Conservation (phyloP, 192 early-diverging fungal species). For the Haplosporangium gracile region DNA sequence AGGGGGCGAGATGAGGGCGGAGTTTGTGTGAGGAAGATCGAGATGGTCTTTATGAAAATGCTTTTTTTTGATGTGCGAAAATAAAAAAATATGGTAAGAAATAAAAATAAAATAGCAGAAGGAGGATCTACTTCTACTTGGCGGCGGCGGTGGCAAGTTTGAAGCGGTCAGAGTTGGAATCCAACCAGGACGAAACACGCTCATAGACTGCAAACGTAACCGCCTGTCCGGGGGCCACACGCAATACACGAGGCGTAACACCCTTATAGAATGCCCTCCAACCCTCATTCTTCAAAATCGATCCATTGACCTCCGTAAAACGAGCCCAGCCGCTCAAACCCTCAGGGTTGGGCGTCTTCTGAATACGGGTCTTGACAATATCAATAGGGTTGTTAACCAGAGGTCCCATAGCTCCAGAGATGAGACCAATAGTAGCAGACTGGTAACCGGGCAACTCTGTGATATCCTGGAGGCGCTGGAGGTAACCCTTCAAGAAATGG, state of each 20-base stretch:
- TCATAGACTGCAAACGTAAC: slow-evolving; percentile 97
- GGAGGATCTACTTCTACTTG: slow-evolving; percentile 16
- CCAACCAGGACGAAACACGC: slow-evolving; percentile 84
- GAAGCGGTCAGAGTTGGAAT: slow-evolving; percentile 52
- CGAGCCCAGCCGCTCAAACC: slow-evolving; percentile 81
- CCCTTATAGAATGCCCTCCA: slow-evolving; percentile 96
- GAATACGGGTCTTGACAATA: slow-evolving; percentile 99
- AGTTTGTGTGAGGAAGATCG: not conserved
- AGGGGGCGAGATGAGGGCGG: not conserved
- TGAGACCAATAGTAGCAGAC: slow-evolving; percentile 87
- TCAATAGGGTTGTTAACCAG: slow-evolving; percentile 98
- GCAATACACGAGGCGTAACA: slow-evolving; percentile 89
- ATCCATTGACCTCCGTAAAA: slow-evolving; percentile 79
- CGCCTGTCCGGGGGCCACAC: slow-evolving; percentile 97
- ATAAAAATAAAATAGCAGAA: not conserved
- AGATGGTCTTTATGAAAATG: not conserved
- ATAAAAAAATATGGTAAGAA: too few species aligned
- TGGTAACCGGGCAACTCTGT: slow-evolving; percentile 90
- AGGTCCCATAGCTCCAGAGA: slow-evolving; percentile 91
- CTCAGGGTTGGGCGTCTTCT: slow-evolving; percentile 82
- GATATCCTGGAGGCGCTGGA: slow-evolving; percentile 74
- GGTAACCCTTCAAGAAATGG: slow-evolving; percentile 89
- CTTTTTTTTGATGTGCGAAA: not conserved
- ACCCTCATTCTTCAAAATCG: slow-evolving; percentile 93
- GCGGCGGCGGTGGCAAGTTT: slow-evolving; percentile 31